phyloP scores from a whole-genome alignment of 805 yeast genomes.

The Dipodascopsis tothii region DNA sequence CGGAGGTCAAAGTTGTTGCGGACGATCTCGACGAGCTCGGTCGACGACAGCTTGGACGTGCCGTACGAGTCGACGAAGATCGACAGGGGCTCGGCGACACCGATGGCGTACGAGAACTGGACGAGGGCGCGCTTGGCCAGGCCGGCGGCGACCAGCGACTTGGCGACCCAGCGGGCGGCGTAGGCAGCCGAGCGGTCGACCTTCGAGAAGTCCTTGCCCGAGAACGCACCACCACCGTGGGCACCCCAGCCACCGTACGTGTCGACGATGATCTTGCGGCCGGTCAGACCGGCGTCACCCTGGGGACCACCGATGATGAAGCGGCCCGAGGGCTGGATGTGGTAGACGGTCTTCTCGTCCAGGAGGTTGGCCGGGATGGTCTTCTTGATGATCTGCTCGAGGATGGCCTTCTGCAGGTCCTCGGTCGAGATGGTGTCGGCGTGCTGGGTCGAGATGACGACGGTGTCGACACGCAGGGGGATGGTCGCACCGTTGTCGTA shows the following conservation, averaged over 20 bases:
- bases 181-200: slow-evolving; percentile 99
- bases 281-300: slow-evolving; percentile 99
- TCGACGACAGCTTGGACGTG: slow-evolving; percentile 83
- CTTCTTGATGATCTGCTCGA: slow-evolving; percentile 76
- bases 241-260: slow-evolving; percentile 99
- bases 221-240: slow-evolving; percentile 99
- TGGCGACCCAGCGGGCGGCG: slow-evolving; percentile 99
- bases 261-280: slow-evolving; percentile 98
- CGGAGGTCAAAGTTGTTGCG: slow-evolving; percentile 94
- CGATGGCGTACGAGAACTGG: slow-evolving; percentile 98
- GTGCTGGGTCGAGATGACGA: slow-evolving; percentile 96
- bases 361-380: slow-evolving; percentile 85
- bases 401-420: slow-evolving; percentile 74
- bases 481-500: slow-evolving; percentile 91
- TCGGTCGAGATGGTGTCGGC: slow-evolving; percentile 92
- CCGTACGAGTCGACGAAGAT: slow-evolving; percentile 97
- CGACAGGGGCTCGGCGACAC: slow-evolving; percentile 99
- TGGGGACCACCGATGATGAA: slow-evolving; percentile 99
- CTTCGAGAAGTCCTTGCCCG: slow-evolving; percentile 99
- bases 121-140: slow-evolving; percentile 95
- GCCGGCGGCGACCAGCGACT: slow-evolving; percentile 90
- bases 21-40: slow-evolving; percentile 85
- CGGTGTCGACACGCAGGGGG: slow-evolving; percentile 94
- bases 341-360: slow-evolving; percentile 92
- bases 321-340: slow-evolving; percentile 98